These are phyloP conservation scores for Arthrobotrys megalospora DNA, from an alignment of 2,329 filamentous ascomycete genomes.

Conservation along the genomic window DNA sequence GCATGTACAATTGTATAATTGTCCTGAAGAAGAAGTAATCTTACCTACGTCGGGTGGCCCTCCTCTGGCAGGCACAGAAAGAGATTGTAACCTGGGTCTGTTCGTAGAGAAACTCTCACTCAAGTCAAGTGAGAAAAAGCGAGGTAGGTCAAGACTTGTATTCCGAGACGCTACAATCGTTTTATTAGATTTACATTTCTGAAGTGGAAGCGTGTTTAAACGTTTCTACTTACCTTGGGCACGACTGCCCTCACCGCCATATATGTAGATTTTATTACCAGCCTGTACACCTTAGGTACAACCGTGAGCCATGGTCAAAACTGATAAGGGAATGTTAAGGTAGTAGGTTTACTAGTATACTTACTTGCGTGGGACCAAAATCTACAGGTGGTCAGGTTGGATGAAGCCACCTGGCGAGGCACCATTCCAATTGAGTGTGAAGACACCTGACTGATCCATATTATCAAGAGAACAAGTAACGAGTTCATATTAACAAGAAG, in stretches of 20 bases:
- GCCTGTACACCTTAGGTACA: constrained; percentile 30
- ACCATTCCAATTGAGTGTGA: constrained; percentile 15
- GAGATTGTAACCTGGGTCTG: constrained; percentile 9
- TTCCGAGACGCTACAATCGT: neutral
- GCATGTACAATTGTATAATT: no score
- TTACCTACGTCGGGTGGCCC: constrained; percentile 47
- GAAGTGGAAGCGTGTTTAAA: neutral
- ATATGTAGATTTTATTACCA: constrained; percentile 43
- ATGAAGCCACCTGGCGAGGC: constrained; percentile 8
- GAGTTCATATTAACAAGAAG: constrained; percentile 26
- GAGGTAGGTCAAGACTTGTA: constrained; percentile 3
- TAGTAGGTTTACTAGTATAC: neutral
- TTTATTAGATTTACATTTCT: neutral
- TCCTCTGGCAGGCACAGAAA: constrained; percentile 14
- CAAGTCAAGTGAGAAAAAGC: constrained; percentile 44
- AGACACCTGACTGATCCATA: constrained; percentile 1
- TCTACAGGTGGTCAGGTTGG: constrained; percentile 31
- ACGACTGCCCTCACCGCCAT: constrained; percentile 39
- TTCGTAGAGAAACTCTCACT: constrained; percentile 22
- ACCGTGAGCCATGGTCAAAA: neutral
- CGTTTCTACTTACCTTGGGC: neutral
- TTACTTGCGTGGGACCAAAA: constrained; percentile 56
- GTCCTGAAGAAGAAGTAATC: neutral
- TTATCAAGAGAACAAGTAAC: constrained; percentile 10
- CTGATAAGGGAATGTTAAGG: neutral